These are phyloP conservation scores for Emericellopsis terricola DNA, from an alignment of 495 filamentous ascomycete species.

Conservation along the genomic window DNA sequence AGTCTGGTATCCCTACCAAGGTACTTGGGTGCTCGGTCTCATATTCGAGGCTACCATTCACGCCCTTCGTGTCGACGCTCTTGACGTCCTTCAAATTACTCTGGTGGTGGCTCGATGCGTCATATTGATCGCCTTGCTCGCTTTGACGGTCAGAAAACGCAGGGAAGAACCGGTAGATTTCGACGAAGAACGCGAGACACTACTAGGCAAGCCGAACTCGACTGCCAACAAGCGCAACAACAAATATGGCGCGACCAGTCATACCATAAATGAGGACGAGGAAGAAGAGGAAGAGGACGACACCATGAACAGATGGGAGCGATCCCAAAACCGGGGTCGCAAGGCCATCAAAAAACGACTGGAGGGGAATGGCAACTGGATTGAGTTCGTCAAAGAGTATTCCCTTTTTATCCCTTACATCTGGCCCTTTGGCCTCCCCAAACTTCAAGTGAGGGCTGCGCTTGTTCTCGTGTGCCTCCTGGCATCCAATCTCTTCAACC, in stretches of 20 bases:
- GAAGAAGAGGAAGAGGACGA: constrained; percentile 5
- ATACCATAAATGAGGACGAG: constrained; percentile 4
- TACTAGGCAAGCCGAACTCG: constrained; percentile 21
- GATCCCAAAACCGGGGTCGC: constrained; percentile 27
- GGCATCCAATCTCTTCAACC: constrained; percentile 38
- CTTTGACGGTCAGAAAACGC: constrained; percentile 3
- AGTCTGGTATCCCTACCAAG: constrained; percentile 45
- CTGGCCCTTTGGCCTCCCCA: constrained; percentile 38
- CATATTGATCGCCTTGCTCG: constrained; percentile 13
- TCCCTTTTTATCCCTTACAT: constrained; percentile 47
- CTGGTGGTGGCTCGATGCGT: constrained; percentile 12
- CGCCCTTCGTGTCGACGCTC: constrained; percentile 1
- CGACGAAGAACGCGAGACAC: constrained; percentile 34
- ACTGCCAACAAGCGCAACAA: constrained; percentile 4
- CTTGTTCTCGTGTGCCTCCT: constrained; percentile 45
- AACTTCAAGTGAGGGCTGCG: constrained; percentile 35
- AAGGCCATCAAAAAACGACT: constrained; percentile 37
- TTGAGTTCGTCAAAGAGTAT: constrained; percentile 38
- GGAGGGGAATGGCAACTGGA: constrained; percentile 44
- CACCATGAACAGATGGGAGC: constrained; percentile 28
- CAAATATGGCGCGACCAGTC: constrained; percentile 4
- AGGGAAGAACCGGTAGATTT: not conserved
- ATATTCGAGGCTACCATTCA: constrained; percentile 19
- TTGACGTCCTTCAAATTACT: constrained; percentile 5
- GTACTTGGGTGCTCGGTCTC: constrained; percentile 34